Evolutionary conservation across 2,329 filamentous ascomycete genomes (phyloP).

Genomic region (Taxawa tesnikishii): DNA sequence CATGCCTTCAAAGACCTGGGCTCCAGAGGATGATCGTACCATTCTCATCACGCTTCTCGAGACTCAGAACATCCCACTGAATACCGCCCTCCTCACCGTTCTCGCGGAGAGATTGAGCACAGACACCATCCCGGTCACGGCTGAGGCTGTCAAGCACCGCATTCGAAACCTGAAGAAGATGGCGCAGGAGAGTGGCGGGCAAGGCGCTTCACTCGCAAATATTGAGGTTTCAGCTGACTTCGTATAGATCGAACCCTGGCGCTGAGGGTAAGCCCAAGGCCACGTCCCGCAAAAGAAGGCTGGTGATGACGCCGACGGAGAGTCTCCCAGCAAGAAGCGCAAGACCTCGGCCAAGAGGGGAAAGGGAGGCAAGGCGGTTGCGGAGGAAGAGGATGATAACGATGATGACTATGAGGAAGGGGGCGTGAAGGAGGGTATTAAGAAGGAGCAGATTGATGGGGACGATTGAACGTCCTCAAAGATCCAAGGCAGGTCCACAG

Average conservation of each 20-base stretch:
- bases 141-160: slow-evolving; percentile 1
- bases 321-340: slow-evolving; percentile 1
- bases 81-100: slow-evolving; percentile 4
- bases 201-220: no score
- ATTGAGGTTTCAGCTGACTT: no score
- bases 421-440: no score
- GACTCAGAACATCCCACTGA: not conserved
- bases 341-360: not conserved
- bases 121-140: not conserved
- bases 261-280: not conserved
- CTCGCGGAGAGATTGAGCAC: not conserved
- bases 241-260: slow-evolving; percentile 1
- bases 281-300: no score
- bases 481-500: no score
- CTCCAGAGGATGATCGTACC: slow-evolving; percentile 6
- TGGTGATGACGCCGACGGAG: not conserved
- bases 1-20: not conserved
- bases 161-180: slow-evolving; percentile 3
- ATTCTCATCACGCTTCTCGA: slow-evolving; percentile 7
- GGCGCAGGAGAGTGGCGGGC: not conserved
- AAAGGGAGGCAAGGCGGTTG: not conserved
- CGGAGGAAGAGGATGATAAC: not conserved
- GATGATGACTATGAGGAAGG: no score
- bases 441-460: not conserved
- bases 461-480: not conserved